Conservation (phyloP, 345 rosid species). For the Eucalyptus paniculata region DNA sequence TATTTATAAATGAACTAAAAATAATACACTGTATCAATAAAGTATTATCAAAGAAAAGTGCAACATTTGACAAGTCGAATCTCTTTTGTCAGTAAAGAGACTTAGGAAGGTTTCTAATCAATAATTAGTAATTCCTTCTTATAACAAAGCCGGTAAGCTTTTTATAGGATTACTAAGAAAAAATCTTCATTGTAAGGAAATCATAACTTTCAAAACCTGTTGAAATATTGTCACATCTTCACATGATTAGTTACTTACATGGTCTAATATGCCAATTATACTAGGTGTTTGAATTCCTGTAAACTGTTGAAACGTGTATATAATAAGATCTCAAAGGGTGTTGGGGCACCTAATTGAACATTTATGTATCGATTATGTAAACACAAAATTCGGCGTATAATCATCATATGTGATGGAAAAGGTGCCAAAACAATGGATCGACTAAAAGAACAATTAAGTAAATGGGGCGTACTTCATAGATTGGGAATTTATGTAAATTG, state of each 20-base stretch:
- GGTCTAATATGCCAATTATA: not conserved
- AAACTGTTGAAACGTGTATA: not conserved
- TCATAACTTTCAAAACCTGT: rapidly evolving
- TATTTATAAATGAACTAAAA: not conserved
- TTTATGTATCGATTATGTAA: not conserved
- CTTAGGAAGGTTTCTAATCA: not conserved
- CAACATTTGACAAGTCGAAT: not conserved
- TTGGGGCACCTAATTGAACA: not conserved
- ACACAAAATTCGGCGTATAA: not conserved
- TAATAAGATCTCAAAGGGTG: not conserved
- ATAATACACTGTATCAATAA: rapidly evolving
- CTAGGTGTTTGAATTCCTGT: rapidly evolving
- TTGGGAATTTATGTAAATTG: too few relatives aligned
- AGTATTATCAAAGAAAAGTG: rapidly evolving
- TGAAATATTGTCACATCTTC: rapidly evolving
- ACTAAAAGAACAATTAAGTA: rapidly evolving
- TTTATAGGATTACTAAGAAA: not conserved
- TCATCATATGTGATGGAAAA: not conserved
- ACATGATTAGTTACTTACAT: not conserved
- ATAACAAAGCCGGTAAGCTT: not conserved
- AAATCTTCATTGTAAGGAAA: not conserved
- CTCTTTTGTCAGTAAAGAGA: rapidly evolving
- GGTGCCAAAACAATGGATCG: rapidly evolving
- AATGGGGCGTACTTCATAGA: not conserved
- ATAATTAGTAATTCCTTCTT: too few relatives aligned